Conservation (phyloP, 495 filamentous ascomycete genomes). For the Copromyces sp. region DNA sequence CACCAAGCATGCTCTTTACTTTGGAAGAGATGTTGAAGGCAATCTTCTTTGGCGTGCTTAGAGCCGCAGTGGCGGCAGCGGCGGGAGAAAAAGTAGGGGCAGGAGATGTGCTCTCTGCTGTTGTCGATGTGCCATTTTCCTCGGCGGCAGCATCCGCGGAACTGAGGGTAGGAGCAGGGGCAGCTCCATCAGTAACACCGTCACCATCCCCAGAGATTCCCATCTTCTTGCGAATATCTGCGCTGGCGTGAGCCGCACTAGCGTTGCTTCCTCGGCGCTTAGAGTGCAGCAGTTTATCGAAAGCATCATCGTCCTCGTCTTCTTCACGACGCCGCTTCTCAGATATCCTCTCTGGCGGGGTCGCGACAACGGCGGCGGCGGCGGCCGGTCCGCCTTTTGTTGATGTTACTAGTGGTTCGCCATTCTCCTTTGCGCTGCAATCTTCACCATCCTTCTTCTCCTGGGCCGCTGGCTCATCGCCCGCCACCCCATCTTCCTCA, state of each 20-base stretch:
- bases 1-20: slow-evolving; percentile 15
- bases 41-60: slow-evolving; percentile 29
- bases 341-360: slow-evolving; percentile 66
- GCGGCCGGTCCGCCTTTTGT: slow-evolving; percentile 19
- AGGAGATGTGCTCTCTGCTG: slow-evolving; percentile 8
- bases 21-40: slow-evolving; percentile 34
- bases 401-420: slow-evolving; percentile 7
- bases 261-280: slow-evolving; percentile 53
- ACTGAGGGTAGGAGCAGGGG: not conserved
- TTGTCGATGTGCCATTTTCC: slow-evolving; percentile 11
- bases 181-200: slow-evolving; percentile 1
- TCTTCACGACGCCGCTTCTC: slow-evolving; percentile 79
- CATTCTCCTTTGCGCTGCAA: slow-evolving; percentile 8
- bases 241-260: not conserved
- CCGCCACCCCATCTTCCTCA: slow-evolving; percentile 54
- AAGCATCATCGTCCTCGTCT: slow-evolving; percentile 76
- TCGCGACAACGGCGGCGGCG: slow-evolving; percentile 12
- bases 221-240: slow-evolving; percentile 18
- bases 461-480: slow-evolving; percentile 29
- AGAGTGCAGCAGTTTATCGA: slow-evolving; percentile 59
- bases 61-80: not conserved
- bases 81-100: not conserved
- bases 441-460: slow-evolving; percentile 7
- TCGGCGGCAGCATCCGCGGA: not conserved
- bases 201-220: slow-evolving; percentile 13